Percentiles rank a stretch among this genome's conserved stretches.
These are phyloP conservation scores for Hyphopichia pseudoburtonii DNA, from an alignment of 1,139 yeast species.

Conservation along the genomic window DNA sequence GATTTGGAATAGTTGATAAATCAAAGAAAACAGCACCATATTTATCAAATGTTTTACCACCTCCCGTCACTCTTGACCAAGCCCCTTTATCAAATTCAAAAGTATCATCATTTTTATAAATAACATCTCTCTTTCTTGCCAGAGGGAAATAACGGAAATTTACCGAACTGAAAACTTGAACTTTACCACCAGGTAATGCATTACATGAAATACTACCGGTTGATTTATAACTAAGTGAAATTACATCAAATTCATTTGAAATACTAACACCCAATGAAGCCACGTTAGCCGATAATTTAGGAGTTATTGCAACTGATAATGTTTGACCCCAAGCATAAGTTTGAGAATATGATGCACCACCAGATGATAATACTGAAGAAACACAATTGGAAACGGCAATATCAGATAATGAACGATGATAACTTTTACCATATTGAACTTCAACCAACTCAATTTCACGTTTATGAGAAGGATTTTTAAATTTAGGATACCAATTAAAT, in stretches of 20 bases:
- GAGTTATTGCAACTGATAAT: slow-evolving; percentile 8
- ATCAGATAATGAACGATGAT: slow-evolving; percentile 4
- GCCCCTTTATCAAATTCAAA: slow-evolving; percentile 7
- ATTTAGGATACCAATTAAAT: neutral
- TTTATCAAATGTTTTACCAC: slow-evolving; percentile 3
- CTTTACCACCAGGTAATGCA: slow-evolving; percentile 15
- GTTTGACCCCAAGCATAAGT: slow-evolving; percentile 10
- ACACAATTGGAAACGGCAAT: slow-evolving; percentile 19
- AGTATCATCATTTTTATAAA: slow-evolving; percentile 5
- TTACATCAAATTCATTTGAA: slow-evolving; percentile 10
- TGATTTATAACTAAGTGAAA: slow-evolving; percentile 11
- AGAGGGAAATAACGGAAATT: slow-evolving; percentile 13
- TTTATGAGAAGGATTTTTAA: neutral
- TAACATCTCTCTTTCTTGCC: slow-evolving; percentile 14
- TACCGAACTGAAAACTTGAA: slow-evolving; percentile 18
- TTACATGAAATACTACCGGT: slow-evolving; percentile 17
- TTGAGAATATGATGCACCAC: slow-evolving; percentile 18
- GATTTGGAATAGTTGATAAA: slow-evolving; percentile 11
- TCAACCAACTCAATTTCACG: slow-evolving; percentile 16
- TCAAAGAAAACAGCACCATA: slow-evolving; percentile 18
- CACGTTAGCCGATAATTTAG: slow-evolving; percentile 8
- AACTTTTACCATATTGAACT: slow-evolving; percentile 17
- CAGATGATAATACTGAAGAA: slow-evolving; percentile 17
- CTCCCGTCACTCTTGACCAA: slow-evolving; percentile 10
- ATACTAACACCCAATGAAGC: slow-evolving; percentile 12